Conservation (phyloP, 768 basidiomycete genomes). For the Phanerochaete sordida region DNA sequence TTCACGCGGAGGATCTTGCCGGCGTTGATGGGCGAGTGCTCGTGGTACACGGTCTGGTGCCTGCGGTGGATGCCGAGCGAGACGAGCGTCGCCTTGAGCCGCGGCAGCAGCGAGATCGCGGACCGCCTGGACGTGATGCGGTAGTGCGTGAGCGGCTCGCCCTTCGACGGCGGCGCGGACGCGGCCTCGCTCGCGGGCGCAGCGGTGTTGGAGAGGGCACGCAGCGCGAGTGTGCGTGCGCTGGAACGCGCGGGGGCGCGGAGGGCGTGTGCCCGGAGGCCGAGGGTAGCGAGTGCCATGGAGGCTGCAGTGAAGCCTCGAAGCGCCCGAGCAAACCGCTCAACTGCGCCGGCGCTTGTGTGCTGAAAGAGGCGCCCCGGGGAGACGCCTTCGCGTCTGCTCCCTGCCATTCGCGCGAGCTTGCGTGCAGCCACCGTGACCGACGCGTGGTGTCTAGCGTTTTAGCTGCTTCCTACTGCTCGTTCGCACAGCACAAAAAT, state of each 20-base stretch:
- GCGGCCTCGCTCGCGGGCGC: neutral
- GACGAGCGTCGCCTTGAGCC: constrained; percentile 69
- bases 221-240: neutral
- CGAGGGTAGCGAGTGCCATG: constrained; percentile 3
- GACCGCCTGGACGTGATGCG: constrained; percentile 89
- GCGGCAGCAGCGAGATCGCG: constrained; percentile 74
- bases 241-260: neutral
- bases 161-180: neutral
- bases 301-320: neutral
- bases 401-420: no score
- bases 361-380: neutral
- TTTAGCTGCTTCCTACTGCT: no score
- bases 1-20: constrained; percentile 88
- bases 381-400: no score
- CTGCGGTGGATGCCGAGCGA: constrained; percentile 81
- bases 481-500: no score
- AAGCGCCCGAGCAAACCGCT: neutral
- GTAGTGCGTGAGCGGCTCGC: constrained; percentile 59
- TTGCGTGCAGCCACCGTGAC: no score
- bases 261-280: neutral
- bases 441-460: no score
- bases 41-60: constrained; percentile 82
- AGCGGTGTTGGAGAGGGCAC: neutral
- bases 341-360: neutral
- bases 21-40: constrained; percentile 67